phyloP scores from a whole-genome alignment of 306 rosid genomes.

The Sicyos edulis region DNA sequence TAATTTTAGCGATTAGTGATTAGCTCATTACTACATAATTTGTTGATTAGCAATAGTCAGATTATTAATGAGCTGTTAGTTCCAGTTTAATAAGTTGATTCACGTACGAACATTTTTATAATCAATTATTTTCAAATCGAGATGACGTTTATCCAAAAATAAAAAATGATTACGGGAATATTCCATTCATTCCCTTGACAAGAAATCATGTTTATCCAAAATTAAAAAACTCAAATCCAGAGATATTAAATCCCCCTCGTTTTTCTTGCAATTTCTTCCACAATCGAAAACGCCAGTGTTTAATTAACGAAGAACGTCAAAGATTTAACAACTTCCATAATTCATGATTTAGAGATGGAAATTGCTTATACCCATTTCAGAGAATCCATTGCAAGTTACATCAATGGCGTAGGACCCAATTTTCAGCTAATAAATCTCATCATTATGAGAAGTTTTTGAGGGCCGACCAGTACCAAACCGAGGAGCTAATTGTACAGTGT shows the following conservation, averaged over 20 bases:
- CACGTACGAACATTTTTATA: too few relatives aligned
- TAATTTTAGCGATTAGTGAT: too few relatives aligned
- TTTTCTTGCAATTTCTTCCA: constrained; percentile 9
- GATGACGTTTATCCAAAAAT: background rate
- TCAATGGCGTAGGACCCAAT: background rate
- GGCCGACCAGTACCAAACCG: background rate
- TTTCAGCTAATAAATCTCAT: background rate
- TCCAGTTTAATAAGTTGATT: too few relatives aligned
- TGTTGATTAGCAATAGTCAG: too few relatives aligned
- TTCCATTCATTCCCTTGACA: too few relatives aligned
- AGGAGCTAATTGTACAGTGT: background rate
- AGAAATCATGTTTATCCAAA: too few relatives aligned
- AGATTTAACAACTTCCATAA: background rate
- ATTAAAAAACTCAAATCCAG: too few relatives aligned
- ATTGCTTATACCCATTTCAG: background rate
- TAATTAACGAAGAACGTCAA: background rate
- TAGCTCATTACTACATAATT: too few relatives aligned
- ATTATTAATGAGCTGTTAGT: too few relatives aligned
- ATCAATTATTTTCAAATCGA: background rate
- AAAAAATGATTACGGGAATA: too few relatives aligned
- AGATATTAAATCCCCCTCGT: background rate
- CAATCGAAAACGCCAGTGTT: background rate
- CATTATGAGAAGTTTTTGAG: background rate
- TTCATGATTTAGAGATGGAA: background rate
- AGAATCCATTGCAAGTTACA: background rate